Evolutionary conservation across 257 asterid species (phyloP).

Genomic region (Lavandula angustifolia): DNA sequence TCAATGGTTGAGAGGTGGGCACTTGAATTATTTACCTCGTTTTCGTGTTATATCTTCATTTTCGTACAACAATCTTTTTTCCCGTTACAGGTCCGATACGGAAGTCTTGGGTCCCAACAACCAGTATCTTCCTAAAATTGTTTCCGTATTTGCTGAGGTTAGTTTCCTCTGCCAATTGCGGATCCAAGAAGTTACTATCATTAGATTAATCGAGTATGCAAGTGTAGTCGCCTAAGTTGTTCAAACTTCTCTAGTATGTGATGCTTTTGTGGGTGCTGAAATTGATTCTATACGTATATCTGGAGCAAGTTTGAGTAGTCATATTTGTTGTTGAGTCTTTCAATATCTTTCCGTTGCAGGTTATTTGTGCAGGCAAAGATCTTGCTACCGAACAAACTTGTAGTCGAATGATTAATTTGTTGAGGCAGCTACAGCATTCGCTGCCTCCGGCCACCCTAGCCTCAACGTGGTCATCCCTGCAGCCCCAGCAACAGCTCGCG

Average conservation of each 20-base stretch:
- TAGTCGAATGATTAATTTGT: conserved; percentile 69
- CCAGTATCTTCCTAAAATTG: conserved; percentile 90
- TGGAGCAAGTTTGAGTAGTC: too few relatives aligned
- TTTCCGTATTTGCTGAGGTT: conserved; percentile 96
- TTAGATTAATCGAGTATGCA: background rate
- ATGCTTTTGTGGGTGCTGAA: background rate
- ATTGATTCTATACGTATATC: too few relatives aligned
- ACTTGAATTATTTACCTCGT: conserved; percentile 1
- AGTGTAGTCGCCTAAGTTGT: background rate
- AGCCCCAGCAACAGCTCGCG: conserved; percentile 88
- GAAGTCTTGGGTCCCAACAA: conserved; percentile 88
- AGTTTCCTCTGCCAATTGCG: conserved; percentile 27
- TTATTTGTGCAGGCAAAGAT: conserved; percentile 77
- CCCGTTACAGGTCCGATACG: conserved; percentile 59
- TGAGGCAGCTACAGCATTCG: conserved; percentile 88
- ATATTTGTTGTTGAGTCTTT: background rate
- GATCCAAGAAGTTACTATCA: background rate
- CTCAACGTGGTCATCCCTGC: conserved; percentile 84
- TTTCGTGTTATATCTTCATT: conserved; percentile 10
- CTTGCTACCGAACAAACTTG: conserved; percentile 81
- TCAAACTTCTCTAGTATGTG: background rate
- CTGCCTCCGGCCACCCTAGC: conserved; percentile 74
- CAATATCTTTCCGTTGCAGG: conserved; percentile 39
- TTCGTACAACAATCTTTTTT: background rate
- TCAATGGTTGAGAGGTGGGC: conserved; percentile 84